These are phyloP conservation scores for Phycomyces nitens DNA, from an alignment of 192 early-diverging fungal genomes.

Conservation along the genomic window DNA sequence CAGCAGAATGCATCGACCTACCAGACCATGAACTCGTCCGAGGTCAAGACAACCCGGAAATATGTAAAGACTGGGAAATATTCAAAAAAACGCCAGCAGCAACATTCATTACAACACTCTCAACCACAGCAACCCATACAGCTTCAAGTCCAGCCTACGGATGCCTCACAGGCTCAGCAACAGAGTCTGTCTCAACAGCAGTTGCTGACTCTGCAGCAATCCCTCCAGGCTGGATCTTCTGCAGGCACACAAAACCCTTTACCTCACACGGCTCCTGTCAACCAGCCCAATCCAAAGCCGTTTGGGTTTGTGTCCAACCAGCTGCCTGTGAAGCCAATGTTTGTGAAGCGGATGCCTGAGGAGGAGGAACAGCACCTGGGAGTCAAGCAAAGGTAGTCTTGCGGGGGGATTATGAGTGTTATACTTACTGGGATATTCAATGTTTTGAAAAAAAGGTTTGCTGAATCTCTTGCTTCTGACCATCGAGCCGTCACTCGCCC, in stretches of 20 bases:
- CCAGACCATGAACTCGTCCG: constrained; percentile 5
- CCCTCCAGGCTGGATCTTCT: constrained; percentile 15
- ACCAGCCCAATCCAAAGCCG: neutral
- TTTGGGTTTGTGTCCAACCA: neutral
- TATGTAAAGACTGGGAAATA: constrained; percentile 62
- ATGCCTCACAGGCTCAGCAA: constrained; percentile 25
- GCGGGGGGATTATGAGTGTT: no score
- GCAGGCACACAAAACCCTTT: neutral
- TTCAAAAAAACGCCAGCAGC: constrained; percentile 48
- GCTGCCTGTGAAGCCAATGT: constrained; percentile 1
- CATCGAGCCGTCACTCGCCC: constrained; percentile 36
- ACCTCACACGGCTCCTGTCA: neutral
- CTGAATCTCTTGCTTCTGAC: constrained; percentile 48
- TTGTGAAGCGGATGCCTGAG: constrained; percentile 21
- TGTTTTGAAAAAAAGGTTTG: constrained; percentile 28
- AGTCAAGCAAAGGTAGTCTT: constrained; percentile 26
- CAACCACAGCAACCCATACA: constrained; percentile 16
- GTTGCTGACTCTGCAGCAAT: constrained; percentile 14
- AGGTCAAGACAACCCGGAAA: constrained; percentile 46
- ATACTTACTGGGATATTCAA: neutral
- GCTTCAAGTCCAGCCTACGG: constrained; percentile 27
- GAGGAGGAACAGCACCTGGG: constrained; percentile 28
- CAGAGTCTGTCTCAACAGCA: constrained; percentile 24
- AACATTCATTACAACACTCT: constrained; percentile 17
- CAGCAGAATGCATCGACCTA: neutral